Base-by-base conservation (phyloP, 495 filamentous ascomycete genomes). In the Neurospora sp. region DNA sequence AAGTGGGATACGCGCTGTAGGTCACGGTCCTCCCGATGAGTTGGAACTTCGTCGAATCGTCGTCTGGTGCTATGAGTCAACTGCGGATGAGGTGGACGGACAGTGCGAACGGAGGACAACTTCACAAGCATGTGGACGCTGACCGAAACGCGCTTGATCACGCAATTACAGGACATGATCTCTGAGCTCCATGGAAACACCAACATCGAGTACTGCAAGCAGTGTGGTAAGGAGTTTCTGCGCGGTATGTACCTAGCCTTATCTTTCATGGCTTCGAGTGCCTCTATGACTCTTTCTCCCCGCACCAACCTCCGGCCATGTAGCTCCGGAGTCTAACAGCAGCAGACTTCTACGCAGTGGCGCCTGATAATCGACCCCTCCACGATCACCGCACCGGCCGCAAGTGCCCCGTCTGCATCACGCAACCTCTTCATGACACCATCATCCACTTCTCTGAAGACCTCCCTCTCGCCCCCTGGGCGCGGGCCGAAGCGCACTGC, bases 151-250 rank as follows among this genome's bases (percentile, higher is more conserved):
- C 7, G 7, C 42, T 46, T 46, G 42, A 6, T 7, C 40, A 46
- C 18, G 9, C 20, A 4, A 14, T 60, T 23, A 7, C 41, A 82
- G 81, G 75, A 82, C 31, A 79, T 39, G 27, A 83, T 84, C 41
- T 83, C 84, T 0, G 83, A 85, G 71, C 80, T 85, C 1, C 84
- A 86, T 69, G 84, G 84, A 31, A 86, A 86, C 71, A 84, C 77
- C 74, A 86, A 85, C 71, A 79, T 83, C 31, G 84, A 86, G 70
- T 79, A 79, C 60, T 86, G 84, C 77, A 82, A 83, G 31, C 79
- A 81, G 49, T 86, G 84, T 69, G 79, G 81, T 6, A 84, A 84
- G 72, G 82, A 86, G 73, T 85, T 84, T 72, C 78, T 86, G 39
- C 83, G 84, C 39, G 84, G 84, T 84, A 76, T 9, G 27, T 62